phyloP scores from a whole-genome alignment of 2,329 filamentous ascomycete genomes.

The Cyphellophora europaea region DNA sequence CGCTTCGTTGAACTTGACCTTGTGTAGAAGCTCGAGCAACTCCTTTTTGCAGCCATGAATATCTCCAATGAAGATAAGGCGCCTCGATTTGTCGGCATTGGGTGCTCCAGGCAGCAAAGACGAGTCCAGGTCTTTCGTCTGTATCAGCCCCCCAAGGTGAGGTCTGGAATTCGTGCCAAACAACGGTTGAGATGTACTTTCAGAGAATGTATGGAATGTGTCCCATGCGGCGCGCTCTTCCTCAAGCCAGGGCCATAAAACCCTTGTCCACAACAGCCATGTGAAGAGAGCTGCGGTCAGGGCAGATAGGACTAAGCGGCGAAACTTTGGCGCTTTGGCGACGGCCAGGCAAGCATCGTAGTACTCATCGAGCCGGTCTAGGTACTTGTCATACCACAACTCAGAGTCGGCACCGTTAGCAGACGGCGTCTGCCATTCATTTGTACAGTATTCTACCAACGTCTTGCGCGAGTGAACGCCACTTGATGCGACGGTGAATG shows the following conservation, averaged over 20 bases:
- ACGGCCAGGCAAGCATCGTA: constrained; percentile 21
- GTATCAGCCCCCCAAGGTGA: constrained; percentile 39
- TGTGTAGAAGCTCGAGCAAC: constrained; percentile 52
- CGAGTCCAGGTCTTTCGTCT: constrained; percentile 40
- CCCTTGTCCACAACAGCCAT: constrained; percentile 7
- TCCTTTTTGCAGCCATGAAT: constrained; percentile 78
- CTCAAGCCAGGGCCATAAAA: constrained; percentile 10
- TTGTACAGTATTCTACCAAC: constrained; percentile 30
- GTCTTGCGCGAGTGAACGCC: too few relatives aligned
- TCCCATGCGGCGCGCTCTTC: constrained; percentile 17
- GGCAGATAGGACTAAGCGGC: constrained; percentile 20
- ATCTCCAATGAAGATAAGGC: constrained; percentile 78
- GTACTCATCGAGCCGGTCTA: constrained; percentile 14
- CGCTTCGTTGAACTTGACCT: constrained; percentile 50
- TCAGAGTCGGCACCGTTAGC: constrained; percentile 18
- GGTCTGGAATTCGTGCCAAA: constrained; percentile 41
- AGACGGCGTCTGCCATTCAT: constrained; percentile 26
- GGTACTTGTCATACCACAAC: constrained; percentile 18
- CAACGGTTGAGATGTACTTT: constrained; percentile 21
- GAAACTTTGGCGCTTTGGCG: constrained; percentile 30
- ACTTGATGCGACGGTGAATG: too few relatives aligned
- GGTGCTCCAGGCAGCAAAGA: constrained; percentile 33
- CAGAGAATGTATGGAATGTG: constrained; percentile 18
- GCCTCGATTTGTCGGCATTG: constrained; percentile 29
- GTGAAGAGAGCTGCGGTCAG: constrained; percentile 6